These are phyloP conservation scores for Apiospora arundinis DNA, from an alignment of 2,329 filamentous ascomycete genomes.

Conservation along the genomic window DNA sequence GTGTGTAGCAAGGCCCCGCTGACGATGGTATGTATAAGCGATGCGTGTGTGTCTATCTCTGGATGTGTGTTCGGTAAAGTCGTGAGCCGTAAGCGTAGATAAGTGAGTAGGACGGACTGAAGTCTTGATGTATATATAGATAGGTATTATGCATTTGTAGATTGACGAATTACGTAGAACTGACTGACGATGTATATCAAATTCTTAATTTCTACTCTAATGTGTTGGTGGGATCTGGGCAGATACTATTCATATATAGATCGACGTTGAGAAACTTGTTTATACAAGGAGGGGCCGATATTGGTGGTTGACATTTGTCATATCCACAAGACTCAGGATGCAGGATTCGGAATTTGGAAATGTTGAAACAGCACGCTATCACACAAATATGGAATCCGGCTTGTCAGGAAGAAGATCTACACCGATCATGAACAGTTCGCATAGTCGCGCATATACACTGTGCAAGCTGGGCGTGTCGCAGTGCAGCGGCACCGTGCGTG, in stretches of 20 bases:
- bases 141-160: too few species aligned
- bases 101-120: background rate
- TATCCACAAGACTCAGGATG: background rate
- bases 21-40: background rate
- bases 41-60: too few species aligned
- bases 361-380: conserved; percentile 17
- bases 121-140: background rate
- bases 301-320: conserved; percentile 12
- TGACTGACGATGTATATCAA: background rate
- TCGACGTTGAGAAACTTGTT: background rate
- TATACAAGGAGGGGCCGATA: background rate
- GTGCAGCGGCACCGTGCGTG: background rate
- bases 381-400: background rate
- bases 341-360: conserved; percentile 3
- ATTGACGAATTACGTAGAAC: background rate
- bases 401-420: background rate
- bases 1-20: background rate
- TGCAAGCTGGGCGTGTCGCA: accelerated
- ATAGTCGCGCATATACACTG: background rate
- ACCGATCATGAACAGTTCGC: background rate
- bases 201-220: background rate
- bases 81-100: background rate
- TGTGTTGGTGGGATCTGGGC: background rate
- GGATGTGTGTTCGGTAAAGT: background rate
- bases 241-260: conserved; percentile 10